Evolutionary conservation across 2,329 filamentous ascomycete genomes (phyloP).

Genomic region (Diaporthe helianthi): DNA sequence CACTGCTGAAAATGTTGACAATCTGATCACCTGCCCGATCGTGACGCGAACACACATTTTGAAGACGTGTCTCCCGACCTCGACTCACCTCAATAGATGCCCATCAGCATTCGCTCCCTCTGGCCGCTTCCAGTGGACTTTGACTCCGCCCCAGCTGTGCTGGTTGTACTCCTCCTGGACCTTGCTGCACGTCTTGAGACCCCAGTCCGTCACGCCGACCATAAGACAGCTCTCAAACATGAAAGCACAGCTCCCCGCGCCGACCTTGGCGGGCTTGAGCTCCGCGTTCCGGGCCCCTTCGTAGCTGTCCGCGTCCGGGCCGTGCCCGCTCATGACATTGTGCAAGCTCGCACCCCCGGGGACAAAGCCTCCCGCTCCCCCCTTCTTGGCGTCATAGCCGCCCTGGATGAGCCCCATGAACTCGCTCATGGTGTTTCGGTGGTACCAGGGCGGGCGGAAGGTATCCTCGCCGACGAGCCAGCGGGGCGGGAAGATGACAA

Average conservation of each 20-base stretch:
- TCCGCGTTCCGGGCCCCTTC: conserved; percentile 63
- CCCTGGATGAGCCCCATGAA: conserved; percentile 68
- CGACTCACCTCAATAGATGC: conserved; percentile 42
- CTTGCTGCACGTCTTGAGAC: conserved; percentile 63
- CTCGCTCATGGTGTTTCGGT: conserved; percentile 72
- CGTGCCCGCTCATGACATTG: conserved; percentile 75
- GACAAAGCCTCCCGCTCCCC: conserved; percentile 58
- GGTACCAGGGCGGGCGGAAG: conserved; percentile 76
- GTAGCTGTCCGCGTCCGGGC: conserved; percentile 64
- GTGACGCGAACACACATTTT: background rate
- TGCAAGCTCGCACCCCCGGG: conserved; percentile 69
- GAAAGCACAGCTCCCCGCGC: conserved; percentile 68
- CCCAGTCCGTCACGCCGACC: conserved; percentile 77
- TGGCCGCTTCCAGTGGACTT: conserved; percentile 54
- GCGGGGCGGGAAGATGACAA: conserved; percentile 75
- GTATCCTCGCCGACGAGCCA: conserved; percentile 75
- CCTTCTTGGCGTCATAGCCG: conserved; percentile 69
- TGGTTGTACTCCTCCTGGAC: conserved; percentile 74
- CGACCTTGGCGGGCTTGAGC: conserved; percentile 63
- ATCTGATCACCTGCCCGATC: background rate
- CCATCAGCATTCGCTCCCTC: conserved; percentile 32
- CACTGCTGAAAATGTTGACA: background rate
- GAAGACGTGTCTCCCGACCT: background rate
- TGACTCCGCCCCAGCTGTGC: conserved; percentile 79
- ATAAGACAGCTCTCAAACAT: conserved; percentile 75